Percentiles rank a stretch among this genome's conserved stretches.
phyloP scores from a whole-genome alignment of 2,329 filamentous ascomycete species.

The Aspergillus brasiliensis region DNA sequence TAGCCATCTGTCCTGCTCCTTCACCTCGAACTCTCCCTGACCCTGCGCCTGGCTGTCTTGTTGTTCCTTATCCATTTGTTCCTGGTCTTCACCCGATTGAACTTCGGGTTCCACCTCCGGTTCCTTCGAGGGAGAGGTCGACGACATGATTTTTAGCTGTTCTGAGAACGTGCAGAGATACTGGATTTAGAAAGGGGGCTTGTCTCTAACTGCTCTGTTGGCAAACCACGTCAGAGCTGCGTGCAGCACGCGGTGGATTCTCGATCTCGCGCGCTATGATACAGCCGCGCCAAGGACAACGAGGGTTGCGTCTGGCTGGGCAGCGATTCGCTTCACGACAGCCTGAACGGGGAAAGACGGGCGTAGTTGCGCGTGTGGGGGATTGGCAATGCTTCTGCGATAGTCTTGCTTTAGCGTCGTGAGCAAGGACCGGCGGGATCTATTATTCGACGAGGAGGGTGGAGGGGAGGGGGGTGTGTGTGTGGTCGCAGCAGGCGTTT shows the following conservation, averaged over 20 bases:
- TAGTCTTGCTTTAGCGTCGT: slow-evolving; percentile 30
- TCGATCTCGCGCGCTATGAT: slow-evolving; percentile 28
- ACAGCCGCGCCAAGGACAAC: slow-evolving; percentile 24
- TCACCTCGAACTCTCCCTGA: slow-evolving; percentile 94
- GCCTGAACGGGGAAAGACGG: slow-evolving; percentile 30
- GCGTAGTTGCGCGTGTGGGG: slow-evolving; percentile 31
- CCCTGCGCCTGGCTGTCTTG: slow-evolving; percentile 69
- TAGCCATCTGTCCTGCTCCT: slow-evolving; percentile 99
- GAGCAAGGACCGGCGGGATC: slow-evolving; percentile 26
- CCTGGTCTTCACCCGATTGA: slow-evolving; percentile 89
- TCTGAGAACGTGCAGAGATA: slow-evolving; percentile 38
- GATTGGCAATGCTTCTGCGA: slow-evolving; percentile 33
- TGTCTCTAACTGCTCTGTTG: slow-evolving; percentile 42
- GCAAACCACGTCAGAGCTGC: slow-evolving; percentile 50
- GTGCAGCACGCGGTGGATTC: slow-evolving; percentile 30
- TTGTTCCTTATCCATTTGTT: slow-evolving; percentile 75
- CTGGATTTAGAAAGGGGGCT: slow-evolving; percentile 35
- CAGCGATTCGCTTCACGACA: slow-evolving; percentile 42
- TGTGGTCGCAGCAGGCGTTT: slow-evolving; percentile 18
- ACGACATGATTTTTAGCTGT: slow-evolving; percentile 81
- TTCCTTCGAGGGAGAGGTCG: slow-evolving; percentile 91
- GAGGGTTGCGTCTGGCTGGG: slow-evolving; percentile 37
- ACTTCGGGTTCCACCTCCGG: slow-evolving; percentile 84
- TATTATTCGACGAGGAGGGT: slow-evolving; percentile 22
- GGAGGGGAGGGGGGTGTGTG: slow-evolving; percentile 3